phyloP scores from a whole-genome alignment of 2,329 filamentous ascomycete species.

The Penicillium sp. region DNA sequence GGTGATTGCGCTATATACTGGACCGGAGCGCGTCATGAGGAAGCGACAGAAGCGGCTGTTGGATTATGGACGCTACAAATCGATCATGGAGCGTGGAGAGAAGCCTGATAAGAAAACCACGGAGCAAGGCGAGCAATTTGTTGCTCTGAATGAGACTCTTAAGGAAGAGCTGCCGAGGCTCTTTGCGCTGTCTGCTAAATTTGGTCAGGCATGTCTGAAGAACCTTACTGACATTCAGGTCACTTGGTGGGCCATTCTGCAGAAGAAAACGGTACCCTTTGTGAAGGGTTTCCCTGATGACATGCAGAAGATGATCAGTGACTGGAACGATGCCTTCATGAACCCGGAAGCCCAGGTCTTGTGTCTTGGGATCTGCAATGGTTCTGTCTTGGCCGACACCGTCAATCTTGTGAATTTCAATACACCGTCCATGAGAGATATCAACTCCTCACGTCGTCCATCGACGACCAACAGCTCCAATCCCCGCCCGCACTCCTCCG shows the following conservation, averaged over 20 bases:
- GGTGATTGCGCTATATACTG: constrained; percentile 74
- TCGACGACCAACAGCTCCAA: constrained; percentile 48
- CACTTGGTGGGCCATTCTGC: constrained; percentile 77
- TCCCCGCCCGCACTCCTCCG: constrained; percentile 57
- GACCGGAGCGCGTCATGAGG: constrained; percentile 82
- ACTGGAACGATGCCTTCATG: constrained; percentile 73
- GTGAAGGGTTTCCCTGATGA: constrained; percentile 65
- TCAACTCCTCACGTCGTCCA: constrained; percentile 46
- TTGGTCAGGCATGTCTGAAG: constrained; percentile 75
- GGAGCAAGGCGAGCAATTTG: constrained; percentile 82
- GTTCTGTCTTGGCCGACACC: constrained; percentile 56
- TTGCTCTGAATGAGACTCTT: constrained; percentile 83
- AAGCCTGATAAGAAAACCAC: constrained; percentile 80
- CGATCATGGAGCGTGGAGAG: constrained; percentile 72
- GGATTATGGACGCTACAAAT: constrained; percentile 77
- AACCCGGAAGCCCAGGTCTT: constrained; percentile 68
- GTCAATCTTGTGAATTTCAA: constrained; percentile 57
- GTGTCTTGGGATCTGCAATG: constrained; percentile 72
- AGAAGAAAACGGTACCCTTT: constrained; percentile 72
- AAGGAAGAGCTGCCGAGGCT: constrained; percentile 88
- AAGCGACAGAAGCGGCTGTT: constrained; percentile 90
- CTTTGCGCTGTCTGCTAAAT: constrained; percentile 70
- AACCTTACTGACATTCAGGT: constrained; percentile 82
- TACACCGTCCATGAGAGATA: constrained; percentile 44
- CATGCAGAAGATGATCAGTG: constrained; percentile 65